Base-by-base conservation (phyloP, 345 rosid genomes). In the Rhodamnia argentea region DNA sequence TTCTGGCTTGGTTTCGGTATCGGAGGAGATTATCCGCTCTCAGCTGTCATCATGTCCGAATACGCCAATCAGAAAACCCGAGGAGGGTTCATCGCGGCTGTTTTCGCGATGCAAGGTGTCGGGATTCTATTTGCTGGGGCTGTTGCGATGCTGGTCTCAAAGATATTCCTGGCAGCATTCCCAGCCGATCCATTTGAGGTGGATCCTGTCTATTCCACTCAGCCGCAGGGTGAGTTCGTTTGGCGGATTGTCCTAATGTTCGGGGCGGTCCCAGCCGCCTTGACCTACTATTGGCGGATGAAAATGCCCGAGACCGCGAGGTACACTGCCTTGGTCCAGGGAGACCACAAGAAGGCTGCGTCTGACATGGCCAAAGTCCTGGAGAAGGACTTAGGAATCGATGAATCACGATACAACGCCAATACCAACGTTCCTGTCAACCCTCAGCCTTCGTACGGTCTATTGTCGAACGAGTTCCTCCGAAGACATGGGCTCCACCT, bases 1-100 rank as follows among this genome's bases (percentile, higher is more conserved):
- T 94, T 94, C 89, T 95, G 98, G 98, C 97, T 94, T 0, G 97
- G 97, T 4, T 94, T 94, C 15, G 97, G 98, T 44, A 95, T 95
- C 27, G 97, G 98, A 29, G 98, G 98, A 7, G 97, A 95, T 87
- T 95, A 95, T 83, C 98, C 98, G 0, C 96, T 95, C 42, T 95
- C 98, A 0, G 95, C 97, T 8, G 94, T 93, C 37, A 93, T 95
- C 60, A 95, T 95, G 97, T 95, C 97, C 0, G 97, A 95, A 85
- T 95, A 95, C 51, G 93, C 96, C 59, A 93, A 90, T 87, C 92
- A 92, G 82, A 92, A 90, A 84, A 94, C 96, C 13, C 87, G 96
- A 75, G 98, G 98, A 5, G 95, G 90, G 6, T 95, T 95, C 84
- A 91, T 94, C 6, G 98, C 96, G 0, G 96, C 96, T 1, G 98